Conservation (phyloP, 2,329 filamentous ascomycete species). For the Penicillium italicum region DNA sequence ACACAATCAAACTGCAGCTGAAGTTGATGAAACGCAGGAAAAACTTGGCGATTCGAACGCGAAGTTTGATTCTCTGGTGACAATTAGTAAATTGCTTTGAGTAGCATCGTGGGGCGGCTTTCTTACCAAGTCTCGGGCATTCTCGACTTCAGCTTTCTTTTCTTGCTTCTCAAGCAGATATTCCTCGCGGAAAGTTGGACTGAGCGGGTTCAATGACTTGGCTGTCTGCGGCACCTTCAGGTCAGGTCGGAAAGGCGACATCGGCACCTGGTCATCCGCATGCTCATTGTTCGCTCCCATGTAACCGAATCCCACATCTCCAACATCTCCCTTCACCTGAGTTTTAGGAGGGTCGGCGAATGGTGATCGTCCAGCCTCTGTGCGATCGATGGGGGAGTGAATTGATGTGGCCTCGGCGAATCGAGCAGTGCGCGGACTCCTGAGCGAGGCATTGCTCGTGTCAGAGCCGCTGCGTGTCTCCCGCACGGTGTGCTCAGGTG, state of each 20-base stretch:
- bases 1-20: conserved; percentile 90
- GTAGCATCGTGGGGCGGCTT: neutral
- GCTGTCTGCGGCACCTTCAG: conserved; percentile 82
- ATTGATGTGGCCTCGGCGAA: conserved; percentile 65
- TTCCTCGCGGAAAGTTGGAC: conserved; percentile 88
- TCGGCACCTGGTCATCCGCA: conserved; percentile 57
- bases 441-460: conserved; percentile 38
- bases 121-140: conserved; percentile 82
- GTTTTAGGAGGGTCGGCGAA: conserved; percentile 52
- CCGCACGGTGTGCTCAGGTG: conserved; percentile 27
- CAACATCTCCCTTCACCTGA: conserved; percentile 56
- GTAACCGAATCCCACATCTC: conserved; percentile 90
- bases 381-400: conserved; percentile 56
- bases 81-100: conserved; percentile 36
- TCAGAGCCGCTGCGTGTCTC: conserved; percentile 32
- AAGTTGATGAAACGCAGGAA: conserved; percentile 95
- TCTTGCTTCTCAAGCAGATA: conserved; percentile 82
- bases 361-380: conserved; percentile 44
- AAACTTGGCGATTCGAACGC: conserved; percentile 90
- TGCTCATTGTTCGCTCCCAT: conserved; percentile 58
- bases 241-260: conserved; percentile 81
- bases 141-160: conserved; percentile 74
- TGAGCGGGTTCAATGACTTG: conserved; percentile 73
- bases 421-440: conserved; percentile 56
- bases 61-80: conserved; percentile 79